Base-by-base conservation (phyloP, 2,329 filamentous ascomycete species). In the Arachnopeziza araneosa region DNA sequence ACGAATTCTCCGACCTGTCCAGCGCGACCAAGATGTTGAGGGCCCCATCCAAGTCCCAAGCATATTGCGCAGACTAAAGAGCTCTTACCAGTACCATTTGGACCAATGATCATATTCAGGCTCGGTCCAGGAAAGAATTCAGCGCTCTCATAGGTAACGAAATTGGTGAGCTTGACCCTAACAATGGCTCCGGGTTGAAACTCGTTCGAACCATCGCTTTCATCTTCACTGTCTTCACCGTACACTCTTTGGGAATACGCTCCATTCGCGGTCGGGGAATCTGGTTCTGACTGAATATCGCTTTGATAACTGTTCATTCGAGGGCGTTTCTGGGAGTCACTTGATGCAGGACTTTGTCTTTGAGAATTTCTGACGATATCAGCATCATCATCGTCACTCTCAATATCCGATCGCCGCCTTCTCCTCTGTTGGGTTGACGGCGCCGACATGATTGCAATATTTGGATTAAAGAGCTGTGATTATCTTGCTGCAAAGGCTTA, bases 11-110 rank as follows among this genome's bases (percentile, higher is more conserved):
- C 87, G 60, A 93, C 79, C 17, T 91, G 86, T 68, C 89, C 92
- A 7, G 93, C 92, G 63, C 95, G 87, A 19, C 93, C 95, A 19
- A 99, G 82, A 69, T 93, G 85, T 74, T 88, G 84, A 24, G 93
- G 86, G 32, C 85, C 83, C 80, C 89, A 97, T 54, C 95, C 95
- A 24, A 99, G 78, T 1, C 95, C 95, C 17, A 99, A 77, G 71
- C 95, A 98, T 67, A 99, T 96, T 52, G 95, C 95, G 75, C 95
- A 99, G 51, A 99, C 93, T 24, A 99, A 80, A 0, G 95, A 97
- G 75, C 93, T 98, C 76, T 99, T 99, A 58, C 95, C 95, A 0
- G 95, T 98, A 36, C 95, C 95, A 70, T 99, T 99, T n/a, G 95
- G 95, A 0, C 95, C 95, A 67, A 99, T 96, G 57, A 99, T 88